phyloP scores from a whole-genome alignment of 2,329 filamentous ascomycete genomes.

The Hymenoscyphus salicellus region DNA sequence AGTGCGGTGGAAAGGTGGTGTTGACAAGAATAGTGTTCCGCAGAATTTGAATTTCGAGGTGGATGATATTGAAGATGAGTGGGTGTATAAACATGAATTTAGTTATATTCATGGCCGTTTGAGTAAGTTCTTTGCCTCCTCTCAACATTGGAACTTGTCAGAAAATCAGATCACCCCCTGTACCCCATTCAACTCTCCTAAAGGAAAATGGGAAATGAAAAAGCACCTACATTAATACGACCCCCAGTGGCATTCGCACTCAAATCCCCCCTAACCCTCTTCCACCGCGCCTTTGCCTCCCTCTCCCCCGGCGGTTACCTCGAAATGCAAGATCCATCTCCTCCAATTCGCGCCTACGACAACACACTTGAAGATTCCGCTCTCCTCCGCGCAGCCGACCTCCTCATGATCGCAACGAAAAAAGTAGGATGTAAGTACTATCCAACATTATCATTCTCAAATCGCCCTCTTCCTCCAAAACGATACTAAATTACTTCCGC shows the following conservation, averaged over 20 bases:
- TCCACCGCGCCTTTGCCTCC: constrained; percentile 4
- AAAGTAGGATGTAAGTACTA: no score
- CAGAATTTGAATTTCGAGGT: constrained; percentile 51
- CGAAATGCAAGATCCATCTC: constrained; percentile 35
- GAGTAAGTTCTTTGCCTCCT: constrained; percentile 13
- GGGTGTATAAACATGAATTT: constrained; percentile 13
- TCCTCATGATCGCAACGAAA: background rate
- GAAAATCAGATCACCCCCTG: no score
- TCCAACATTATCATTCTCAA: no score
- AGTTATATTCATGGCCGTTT: constrained; percentile 18
- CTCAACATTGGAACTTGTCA: no score
- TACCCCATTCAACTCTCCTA: no score
- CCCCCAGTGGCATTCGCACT: no score
- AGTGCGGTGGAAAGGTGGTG: no score
- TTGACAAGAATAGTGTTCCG: constrained; percentile 32
- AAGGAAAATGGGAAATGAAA: no score
- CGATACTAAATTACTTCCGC: no score
- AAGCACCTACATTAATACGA: no score
- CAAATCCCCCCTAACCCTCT: background rate
- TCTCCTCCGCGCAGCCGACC: background rate
- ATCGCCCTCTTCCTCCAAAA: no score
- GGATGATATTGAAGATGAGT: constrained; percentile 47
- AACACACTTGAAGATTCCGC: constrained; percentile 9
- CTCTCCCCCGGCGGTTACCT: constrained; percentile 45
- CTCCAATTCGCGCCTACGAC: constrained; percentile 9